Base-by-base conservation (phyloP, 2,329 filamentous ascomycete genomes). In the Sporothrix humicola region DNA sequence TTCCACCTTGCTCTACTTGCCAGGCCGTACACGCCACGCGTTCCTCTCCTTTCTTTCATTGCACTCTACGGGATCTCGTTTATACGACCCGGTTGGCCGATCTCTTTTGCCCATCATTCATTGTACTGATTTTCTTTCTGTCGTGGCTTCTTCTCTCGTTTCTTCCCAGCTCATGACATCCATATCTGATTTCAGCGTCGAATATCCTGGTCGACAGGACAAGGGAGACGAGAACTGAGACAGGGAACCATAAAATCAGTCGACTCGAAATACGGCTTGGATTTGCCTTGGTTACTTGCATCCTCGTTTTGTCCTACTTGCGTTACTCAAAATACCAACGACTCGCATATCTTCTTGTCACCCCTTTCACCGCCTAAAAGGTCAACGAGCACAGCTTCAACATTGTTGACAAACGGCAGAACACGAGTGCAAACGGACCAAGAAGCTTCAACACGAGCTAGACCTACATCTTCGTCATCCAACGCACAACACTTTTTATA, bases 31-130 rank as follows among this genome's bases (percentile, higher is more conserved):
- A 70, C 37, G 17, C 66, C 26, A 58, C 26, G 31, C 54, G 58
- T 65, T 59, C 54, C 13, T n/a, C 37, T 50, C 31, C 2, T 20
- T 54, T 52, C 12, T 66, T 20, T 69, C 12, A 2, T 71, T 71
- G 26, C 44, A 23, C 9, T 58, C 37, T 70, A 37, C 52, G n/a
- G 37, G 68, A 70, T 58, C 52, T 70, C 50, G 31, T 70, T 70
- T 48, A 59, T 48, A 71, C 52, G 54, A 71, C 15, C 42, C 69
- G 42, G 52, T 71, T 63, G 69, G 42, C 69, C 69, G 44, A 48
- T 50, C 56, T 46, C 52, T 59, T n/a, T 70, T 54, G 31, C 26
- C 2, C 31, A 20, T 15, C 7, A 9, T 42, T 56, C 23, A 37
- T 37, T 37, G 31, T 37, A 12, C 23, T 66, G 7, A 12, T 26